Evolutionary conservation across 2,329 filamentous ascomycete genomes (phyloP).

Genomic region (Juglanconis juglandina): DNA sequence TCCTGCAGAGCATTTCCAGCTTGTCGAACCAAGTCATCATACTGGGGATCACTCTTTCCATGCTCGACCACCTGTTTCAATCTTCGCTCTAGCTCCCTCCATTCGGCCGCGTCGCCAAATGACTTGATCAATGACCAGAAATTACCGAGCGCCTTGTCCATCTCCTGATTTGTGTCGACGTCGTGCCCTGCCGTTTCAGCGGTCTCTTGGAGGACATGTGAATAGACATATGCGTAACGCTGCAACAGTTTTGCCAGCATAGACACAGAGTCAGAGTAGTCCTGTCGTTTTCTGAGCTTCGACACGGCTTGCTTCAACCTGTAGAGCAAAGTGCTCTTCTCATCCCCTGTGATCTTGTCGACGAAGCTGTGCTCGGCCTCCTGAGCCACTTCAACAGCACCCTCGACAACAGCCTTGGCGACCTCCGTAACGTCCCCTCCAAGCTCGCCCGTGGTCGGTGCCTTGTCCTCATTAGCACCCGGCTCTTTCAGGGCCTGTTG

Average conservation of each 20-base stretch:
- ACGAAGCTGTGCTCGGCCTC: conserved; percentile 68
- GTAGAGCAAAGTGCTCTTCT: conserved; percentile 68
- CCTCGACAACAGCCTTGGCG: conserved; percentile 50
- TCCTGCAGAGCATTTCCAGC: conserved; percentile 72
- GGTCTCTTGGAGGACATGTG: conserved; percentile 66
- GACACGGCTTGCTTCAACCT: conserved; percentile 74
- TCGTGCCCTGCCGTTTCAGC: conserved; percentile 66
- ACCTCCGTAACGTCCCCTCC: conserved; percentile 54
- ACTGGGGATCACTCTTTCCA: conserved; percentile 73
- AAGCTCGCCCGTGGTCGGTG: conserved; percentile 61
- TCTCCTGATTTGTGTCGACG: conserved; percentile 67
- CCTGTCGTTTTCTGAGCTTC: conserved; percentile 69
- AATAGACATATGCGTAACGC: conserved; percentile 75
- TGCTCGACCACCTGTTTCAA: conserved; percentile 72
- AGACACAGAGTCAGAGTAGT: conserved; percentile 85
- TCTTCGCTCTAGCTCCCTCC: conserved; percentile 68
- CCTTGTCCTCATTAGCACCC: conserved; percentile 44
- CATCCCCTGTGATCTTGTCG: conserved; percentile 69
- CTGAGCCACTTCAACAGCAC: conserved; percentile 47
- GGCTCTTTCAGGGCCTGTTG: conserved; percentile 50
- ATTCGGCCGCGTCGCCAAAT: conserved; percentile 71
- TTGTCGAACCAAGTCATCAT: conserved; percentile 73
- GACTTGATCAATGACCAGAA: conserved; percentile 78
- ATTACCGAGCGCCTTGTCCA: conserved; percentile 72
- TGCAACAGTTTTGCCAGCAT: conserved; percentile 72